Conservation (phyloP, 768 basidiomycete species). For the Gyrodon lividus region DNA sequence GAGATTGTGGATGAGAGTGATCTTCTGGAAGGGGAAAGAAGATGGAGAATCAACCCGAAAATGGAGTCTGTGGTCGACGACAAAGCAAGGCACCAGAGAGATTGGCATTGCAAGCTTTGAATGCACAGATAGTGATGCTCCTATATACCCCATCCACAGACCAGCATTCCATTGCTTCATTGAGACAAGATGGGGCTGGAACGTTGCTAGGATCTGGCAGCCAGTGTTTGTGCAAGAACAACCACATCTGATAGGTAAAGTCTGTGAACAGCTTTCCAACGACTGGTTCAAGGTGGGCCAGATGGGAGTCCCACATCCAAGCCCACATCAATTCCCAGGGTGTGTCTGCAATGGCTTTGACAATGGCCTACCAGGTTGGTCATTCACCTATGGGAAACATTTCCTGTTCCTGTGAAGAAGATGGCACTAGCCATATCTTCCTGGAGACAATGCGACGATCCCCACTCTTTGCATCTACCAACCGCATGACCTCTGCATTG, state of each 20-base stretch:
- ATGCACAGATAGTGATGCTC: not conserved
- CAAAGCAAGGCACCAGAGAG: not conserved
- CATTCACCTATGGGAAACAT: not conserved
- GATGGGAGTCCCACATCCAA: not conserved
- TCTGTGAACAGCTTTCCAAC: not conserved
- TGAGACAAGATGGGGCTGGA: not conserved
- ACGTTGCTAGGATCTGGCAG: not conserved
- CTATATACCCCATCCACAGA: not conserved
- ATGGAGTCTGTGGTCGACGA: not conserved
- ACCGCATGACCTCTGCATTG: not conserved
- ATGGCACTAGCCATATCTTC: not conserved
- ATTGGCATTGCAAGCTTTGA: conserved; percentile 3
- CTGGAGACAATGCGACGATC: no score
- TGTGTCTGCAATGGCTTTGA: not conserved
- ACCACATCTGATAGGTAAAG: not conserved
- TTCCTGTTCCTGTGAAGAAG: not conserved
- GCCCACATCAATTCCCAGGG: conserved; percentile 1
- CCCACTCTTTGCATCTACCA: not conserved
- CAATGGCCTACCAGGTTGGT: not conserved
- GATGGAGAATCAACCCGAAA: not conserved
- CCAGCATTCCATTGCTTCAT: not conserved
- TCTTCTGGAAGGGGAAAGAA: conserved; percentile 1
- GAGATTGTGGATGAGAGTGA: not conserved
- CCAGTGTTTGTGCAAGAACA: not conserved
- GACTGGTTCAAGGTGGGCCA: not conserved